Conservation (phyloP, 2,329 filamentous ascomycete species). For the Alternaria brassicae region DNA sequence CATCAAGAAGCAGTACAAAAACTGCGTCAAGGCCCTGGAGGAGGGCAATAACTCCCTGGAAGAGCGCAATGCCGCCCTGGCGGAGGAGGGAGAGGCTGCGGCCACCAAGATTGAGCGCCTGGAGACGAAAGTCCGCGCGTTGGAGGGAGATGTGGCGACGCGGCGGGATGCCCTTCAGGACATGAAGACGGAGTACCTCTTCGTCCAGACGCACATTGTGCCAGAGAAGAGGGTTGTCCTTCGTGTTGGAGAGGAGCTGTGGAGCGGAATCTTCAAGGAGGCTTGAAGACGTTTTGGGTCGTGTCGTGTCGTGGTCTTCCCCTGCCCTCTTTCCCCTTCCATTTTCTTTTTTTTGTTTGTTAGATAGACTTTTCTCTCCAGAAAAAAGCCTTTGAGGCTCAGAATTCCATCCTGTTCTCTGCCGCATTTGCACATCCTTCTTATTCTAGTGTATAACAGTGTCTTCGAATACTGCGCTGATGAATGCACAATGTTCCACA, state of each 20-base stretch:
- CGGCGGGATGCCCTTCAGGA: not conserved
- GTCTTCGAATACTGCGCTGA: not conserved
- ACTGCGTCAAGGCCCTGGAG: not conserved
- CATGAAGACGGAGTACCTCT: not conserved
- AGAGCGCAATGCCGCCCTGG: not conserved
- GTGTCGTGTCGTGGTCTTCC: not conserved
- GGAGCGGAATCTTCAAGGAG: not conserved
- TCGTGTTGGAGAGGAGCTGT: not conserved
- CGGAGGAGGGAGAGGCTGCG: not conserved
- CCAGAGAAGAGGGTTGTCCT: not conserved
- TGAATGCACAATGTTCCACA: not conserved
- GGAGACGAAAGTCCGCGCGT: not conserved
- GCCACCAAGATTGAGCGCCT: not conserved
- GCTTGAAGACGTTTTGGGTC: not conserved
- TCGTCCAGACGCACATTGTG: not conserved
- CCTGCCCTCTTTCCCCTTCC: not conserved
- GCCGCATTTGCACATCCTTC: not conserved
- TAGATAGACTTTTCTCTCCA: not conserved
- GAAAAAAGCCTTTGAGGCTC: not conserved
- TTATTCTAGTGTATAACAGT: not conserved
- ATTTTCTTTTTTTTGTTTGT: not conserved
- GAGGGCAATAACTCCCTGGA: not conserved
- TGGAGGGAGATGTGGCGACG: not conserved
- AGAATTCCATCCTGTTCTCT: not conserved
- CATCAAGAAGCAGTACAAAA: not conserved